phyloP scores from a whole-genome alignment of 1,284 basidiomycete genomes.

The Anthracocystis setariae region DNA sequence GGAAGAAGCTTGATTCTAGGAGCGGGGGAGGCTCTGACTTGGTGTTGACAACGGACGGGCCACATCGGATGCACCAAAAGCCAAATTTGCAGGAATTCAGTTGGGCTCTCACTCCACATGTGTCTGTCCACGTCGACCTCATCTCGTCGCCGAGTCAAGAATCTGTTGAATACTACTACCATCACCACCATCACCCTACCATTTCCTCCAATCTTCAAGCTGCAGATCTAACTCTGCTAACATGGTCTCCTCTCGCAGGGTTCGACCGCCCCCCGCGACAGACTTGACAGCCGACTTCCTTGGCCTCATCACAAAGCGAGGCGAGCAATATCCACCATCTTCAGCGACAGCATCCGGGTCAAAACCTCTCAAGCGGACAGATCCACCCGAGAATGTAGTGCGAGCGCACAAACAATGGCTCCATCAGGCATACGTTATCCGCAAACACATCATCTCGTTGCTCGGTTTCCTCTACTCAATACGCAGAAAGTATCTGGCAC shows the following conservation, averaged over 20 bases:
- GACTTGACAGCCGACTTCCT: slow-evolving; percentile 42
- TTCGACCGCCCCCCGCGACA: slow-evolving; percentile 24
- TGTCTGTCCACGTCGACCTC: neutral
- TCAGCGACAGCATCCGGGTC: slow-evolving; percentile 23
- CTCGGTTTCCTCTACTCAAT: slow-evolving; percentile 53
- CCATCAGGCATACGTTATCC: slow-evolving; percentile 44
- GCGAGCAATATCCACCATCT: slow-evolving; percentile 31
- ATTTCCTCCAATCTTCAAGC: neutral
- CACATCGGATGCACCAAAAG: too few species aligned
- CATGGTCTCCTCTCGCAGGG: slow-evolving; percentile 23
- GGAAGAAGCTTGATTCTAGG: neutral
- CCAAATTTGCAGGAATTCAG: slow-evolving; percentile 1
- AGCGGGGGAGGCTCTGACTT: slow-evolving; percentile 1
- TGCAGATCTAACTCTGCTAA: too few species aligned
- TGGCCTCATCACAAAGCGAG: slow-evolving; percentile 26
- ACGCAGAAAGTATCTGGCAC: slow-evolving; percentile 50
- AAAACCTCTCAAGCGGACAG: slow-evolving; percentile 26
- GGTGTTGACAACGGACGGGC: slow-evolving; percentile 24
- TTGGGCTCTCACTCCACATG: slow-evolving; percentile 16
- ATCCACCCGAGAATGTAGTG: slow-evolving; percentile 42
- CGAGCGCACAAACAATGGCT: slow-evolving; percentile 47
- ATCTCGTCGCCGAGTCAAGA: neutral
- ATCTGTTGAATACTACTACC: slow-evolving; percentile 3
- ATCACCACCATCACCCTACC: slow-evolving; percentile 2
- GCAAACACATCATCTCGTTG: slow-evolving; percentile 45